Conservation (phyloP, 75 land plant species). For the Adiantum capillusveneris region DNA sequence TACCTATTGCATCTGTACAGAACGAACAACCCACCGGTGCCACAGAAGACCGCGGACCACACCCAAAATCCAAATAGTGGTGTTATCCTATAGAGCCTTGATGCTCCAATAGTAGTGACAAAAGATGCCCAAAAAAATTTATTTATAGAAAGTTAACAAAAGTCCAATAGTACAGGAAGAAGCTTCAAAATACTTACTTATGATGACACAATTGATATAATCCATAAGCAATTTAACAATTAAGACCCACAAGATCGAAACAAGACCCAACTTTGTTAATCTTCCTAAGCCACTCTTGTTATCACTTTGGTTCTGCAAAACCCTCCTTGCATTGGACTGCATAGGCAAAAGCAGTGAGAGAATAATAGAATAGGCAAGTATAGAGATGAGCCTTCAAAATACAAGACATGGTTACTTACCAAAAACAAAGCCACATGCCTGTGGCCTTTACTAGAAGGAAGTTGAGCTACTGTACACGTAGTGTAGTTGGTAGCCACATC, state of each 20-base stretch:
- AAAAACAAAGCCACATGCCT: constrained; percentile 98
- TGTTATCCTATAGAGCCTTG: constrained; percentile 54
- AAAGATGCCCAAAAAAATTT: background rate
- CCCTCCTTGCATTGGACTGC: constrained; percentile 88
- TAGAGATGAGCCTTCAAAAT: too few relatives aligned
- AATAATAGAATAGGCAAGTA: too few relatives aligned
- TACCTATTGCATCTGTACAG: constrained; percentile 84
- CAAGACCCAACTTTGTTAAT: constrained; percentile 87
- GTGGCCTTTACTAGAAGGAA: constrained; percentile 94
- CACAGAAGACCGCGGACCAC: constrained; percentile 68
- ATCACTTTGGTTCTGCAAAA: constrained; percentile 80
- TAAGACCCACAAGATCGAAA: constrained; percentile 73
- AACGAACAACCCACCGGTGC: constrained; percentile 46
- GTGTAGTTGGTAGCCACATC: constrained; percentile 69
- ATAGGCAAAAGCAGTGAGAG: constrained; percentile 11
- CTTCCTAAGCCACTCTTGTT: constrained; percentile 49
- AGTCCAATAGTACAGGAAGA: too few relatives aligned
- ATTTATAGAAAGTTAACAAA: background rate
- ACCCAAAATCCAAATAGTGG: constrained; percentile 70
- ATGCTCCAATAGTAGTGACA: constrained; percentile 28
- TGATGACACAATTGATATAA: constrained; percentile 68
- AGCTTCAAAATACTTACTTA: constrained; percentile 40
- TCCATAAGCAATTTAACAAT: constrained; percentile 51
- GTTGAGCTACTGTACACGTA: constrained; percentile 82
- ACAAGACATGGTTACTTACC: constrained; percentile 50